Evolutionary conservation across 371 early-diverging fungal species (phyloP).

Genomic region (Syncephalastrum contaminatum): DNA sequence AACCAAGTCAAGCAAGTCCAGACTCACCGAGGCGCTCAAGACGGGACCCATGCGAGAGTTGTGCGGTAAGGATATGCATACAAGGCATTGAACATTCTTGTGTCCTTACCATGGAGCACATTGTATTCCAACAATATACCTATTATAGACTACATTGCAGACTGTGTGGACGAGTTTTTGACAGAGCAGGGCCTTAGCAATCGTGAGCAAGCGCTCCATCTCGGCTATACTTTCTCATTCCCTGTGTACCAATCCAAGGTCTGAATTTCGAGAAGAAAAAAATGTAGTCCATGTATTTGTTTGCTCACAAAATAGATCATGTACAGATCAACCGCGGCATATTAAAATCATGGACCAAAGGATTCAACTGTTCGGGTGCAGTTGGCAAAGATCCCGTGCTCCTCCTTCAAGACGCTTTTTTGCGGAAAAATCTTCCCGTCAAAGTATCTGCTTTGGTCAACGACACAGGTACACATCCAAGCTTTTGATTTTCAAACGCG

Average conservation of each 20-base stretch:
- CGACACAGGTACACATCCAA: conserved; percentile 60
- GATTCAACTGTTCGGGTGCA: conserved; percentile 78
- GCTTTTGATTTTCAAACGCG: too few species aligned
- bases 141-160: conserved; percentile 80
- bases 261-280: conserved; percentile 8
- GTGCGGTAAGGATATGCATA: conserved; percentile 28
- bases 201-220: conserved; percentile 42
- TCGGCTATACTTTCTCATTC: conserved; percentile 97
- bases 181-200: conserved; percentile 52
- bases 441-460: conserved; percentile 90
- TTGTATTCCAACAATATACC: conserved; percentile 10
- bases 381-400: conserved; percentile 88
- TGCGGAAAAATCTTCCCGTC: conserved; percentile 70
- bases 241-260: conserved; percentile 81
- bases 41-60: conserved; percentile 52
- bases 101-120: not conserved
- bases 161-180: conserved; percentile 79
- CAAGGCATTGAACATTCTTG: not conserved
- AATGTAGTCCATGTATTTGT: conserved; percentile 8
- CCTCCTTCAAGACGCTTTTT: conserved; percentile 82
- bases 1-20: conserved; percentile 75
- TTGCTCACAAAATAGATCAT: not conserved
- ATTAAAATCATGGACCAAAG: conserved; percentile 92
- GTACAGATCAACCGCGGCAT: conserved; percentile 67
- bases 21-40: conserved; percentile 81